Evolutionary conservation across 176 grass and related monocot genomes (phyloP), one percentile per base, ranked within the genome.

Genomic region (Oryza rufipogon): DNA sequence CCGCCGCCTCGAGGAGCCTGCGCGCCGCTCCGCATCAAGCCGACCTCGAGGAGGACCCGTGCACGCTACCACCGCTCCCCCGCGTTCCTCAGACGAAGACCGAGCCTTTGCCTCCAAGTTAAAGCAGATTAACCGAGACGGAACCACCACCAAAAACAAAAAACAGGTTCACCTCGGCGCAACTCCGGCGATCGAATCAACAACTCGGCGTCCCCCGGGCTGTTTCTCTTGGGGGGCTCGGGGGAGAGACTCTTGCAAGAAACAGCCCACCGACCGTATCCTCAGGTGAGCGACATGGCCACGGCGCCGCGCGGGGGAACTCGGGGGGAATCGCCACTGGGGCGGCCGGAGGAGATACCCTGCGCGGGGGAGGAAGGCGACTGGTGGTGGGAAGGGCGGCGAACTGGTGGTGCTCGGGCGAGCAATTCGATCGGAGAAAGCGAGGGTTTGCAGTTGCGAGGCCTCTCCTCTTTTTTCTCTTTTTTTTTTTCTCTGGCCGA

Each of bases 21-120:
- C 86, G 86, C 90, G 83, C 71, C 91, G 84, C 90, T 94, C 91
- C 87, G 88, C 92, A 95, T 98, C 87, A 49, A 68, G 60, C 20
- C 80, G 11, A 20, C 5, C 25, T n/a, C 26, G n/a, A 36, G 16
- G 74, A 79, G 16, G 74, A 79, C 45, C 19, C 84, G 74, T 49
- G 69, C 84, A 78, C 73, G 83, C 88, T 61, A 85, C 65, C 49
- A 14, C 5, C 65, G 14, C 9, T 46, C 28, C 58, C 39, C 39
- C 38, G 20, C 38, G 30, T 1, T 12, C 30, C 56, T 75, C 70
- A 84, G 89, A 91, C 75, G 70, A 75, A 38, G 64, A 66, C 84
- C 1, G 25, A 80, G 74, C 15, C 80, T 68, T 90, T 74, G 64
- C 46, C 67, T 38, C 42, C 70, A 84, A 80, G 80, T 42, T 51